Base-by-base conservation (phyloP, 805 yeast genomes). In the Yamadazyma takamatsuzukensis region DNA sequence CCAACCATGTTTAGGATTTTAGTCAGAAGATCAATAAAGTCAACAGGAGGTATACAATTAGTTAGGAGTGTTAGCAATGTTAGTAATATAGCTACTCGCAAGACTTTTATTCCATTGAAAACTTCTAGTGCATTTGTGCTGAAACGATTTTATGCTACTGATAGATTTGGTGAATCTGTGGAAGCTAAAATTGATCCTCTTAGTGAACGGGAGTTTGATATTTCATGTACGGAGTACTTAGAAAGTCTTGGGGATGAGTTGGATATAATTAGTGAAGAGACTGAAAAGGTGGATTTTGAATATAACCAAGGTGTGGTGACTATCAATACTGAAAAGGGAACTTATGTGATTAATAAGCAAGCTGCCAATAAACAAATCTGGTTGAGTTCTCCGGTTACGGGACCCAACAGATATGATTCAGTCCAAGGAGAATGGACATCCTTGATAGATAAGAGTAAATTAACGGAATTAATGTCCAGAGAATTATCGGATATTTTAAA, bases 311-410 rank as follows among this genome's bases (percentile, higher is more conserved):
- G 99, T 6, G 97, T 93, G 6, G 58, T 93, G 59, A 79, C 90
- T 1, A 55, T 93, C 36, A 75, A 69, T 5, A 48, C 84, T 12
- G 74, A 78, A 1, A 64, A 68, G 12, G 97, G 97, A 2, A 74
- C 89, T 0, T 93, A 93, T 53, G 95, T 93, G 18, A 80, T 93
- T 52, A 93, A 93, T 64, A 90, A 88, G 53, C 97, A 93, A 60
- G 98, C 98, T 1, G 97, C 98, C 3, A 93, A 88, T 61, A 83
- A 85, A 59, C 99, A 93, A 56, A 82, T 93, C 18, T 93, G 99
- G 99, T 70, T 90, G 33, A 78, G 94, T 38, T 83, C 95, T 27
- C 99, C 99, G 0, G 52, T 87, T 3, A 83, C 94, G 6, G 98
- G 98, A 0, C 98, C 98, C 5, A 87, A 88, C 51, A 49, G 71